Evolutionary conservation across 129 eudicot species (phyloP), one percentile per base, ranked within the genome.

Genomic region (Artemisia annua): DNA sequence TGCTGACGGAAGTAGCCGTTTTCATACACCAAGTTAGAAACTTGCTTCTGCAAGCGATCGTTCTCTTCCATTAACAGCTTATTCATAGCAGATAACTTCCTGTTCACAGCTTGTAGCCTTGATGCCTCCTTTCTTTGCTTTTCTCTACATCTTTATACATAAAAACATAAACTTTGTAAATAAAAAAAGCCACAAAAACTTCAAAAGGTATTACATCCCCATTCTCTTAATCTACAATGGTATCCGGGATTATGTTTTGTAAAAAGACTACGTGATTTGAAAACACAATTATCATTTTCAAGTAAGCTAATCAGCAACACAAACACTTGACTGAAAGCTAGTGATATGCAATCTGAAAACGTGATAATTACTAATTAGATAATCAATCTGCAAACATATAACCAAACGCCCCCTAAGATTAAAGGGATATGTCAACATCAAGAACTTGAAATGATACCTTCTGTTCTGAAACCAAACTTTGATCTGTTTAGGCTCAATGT

Each of bases 401-500:
- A n/a, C n/a, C n/a, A n/a, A n/a, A n/a, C n/a, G n/a, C n/a, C n/a
- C n/a, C n/a, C n/a, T n/a, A n/a, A n/a, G n/a, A n/a, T 66, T 20
- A 69, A 75, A 63, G 35, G 20, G 39, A 63, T 54, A 35, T 50
- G 18, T 50, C 52, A 74, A 65, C 53, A 75, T 71, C 75, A 43
- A 59, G 68, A 59, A 20, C 48, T 24, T 57, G 18, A 57, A 22
- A 18, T 62, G 5, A 63, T 65, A 91, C 97, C 97, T 88, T 81
- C 97, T 55, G 59, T 91, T 91, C 56, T 91, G 97, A 77, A 91
- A 91, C 97, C 97, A 91, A 63, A 91, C 97, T 91, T 91, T 91
- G 87, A 91, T 91, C 89, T 91, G 97, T 82, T 88, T 91, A 10
- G 96, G 96, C 81, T 91, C 97, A 26, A 91, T 91, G 78, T 91